phyloP scores from a whole-genome alignment of 2,329 filamentous ascomycete species.

The Anthostomella pinea region DNA sequence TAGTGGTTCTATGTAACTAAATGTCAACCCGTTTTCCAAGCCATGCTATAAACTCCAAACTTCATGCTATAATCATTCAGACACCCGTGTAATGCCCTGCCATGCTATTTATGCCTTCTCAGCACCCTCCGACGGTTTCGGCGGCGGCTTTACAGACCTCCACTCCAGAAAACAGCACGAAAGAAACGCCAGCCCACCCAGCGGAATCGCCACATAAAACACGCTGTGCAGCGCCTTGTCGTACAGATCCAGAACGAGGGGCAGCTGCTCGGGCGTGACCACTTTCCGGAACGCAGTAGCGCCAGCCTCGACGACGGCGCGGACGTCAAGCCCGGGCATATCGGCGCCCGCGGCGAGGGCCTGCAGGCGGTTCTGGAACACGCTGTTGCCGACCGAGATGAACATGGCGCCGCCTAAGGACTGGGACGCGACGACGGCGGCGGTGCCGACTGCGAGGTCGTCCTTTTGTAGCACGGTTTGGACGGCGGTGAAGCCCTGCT shows the following conservation, averaged over 20 bases:
- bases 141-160: slow-evolving; percentile 22
- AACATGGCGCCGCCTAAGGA: slow-evolving; percentile 45
- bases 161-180: slow-evolving; percentile 23
- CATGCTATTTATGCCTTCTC: slow-evolving; percentile 10
- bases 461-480: slow-evolving; percentile 38
- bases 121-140: slow-evolving; percentile 1
- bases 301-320: slow-evolving; percentile 17
- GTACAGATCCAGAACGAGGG: slow-evolving; percentile 11
- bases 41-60: too few species aligned
- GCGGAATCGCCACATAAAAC: slow-evolving; percentile 19
- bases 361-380: slow-evolving; percentile 37
- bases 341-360: slow-evolving; percentile 9
- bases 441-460: slow-evolving; percentile 41
- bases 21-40: too few species aligned
- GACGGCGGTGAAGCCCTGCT: slow-evolving; percentile 38
- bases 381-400: slow-evolving; percentile 43
- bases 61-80: too few species aligned
- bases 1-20: too few species aligned
- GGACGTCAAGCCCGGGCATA: slow-evolving; percentile 19
- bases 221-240: slow-evolving; percentile 22
- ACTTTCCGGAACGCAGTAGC: slow-evolving; percentile 24
- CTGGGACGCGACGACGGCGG: slow-evolving; percentile 40
- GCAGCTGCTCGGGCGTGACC: slow-evolving; percentile 18
- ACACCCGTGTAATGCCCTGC: too few species aligned
- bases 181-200: slow-evolving; percentile 20